Evolutionary conservation across 805 yeast genomes (phyloP).

Genomic region (Sungouiozyma ichnusensis): DNA sequence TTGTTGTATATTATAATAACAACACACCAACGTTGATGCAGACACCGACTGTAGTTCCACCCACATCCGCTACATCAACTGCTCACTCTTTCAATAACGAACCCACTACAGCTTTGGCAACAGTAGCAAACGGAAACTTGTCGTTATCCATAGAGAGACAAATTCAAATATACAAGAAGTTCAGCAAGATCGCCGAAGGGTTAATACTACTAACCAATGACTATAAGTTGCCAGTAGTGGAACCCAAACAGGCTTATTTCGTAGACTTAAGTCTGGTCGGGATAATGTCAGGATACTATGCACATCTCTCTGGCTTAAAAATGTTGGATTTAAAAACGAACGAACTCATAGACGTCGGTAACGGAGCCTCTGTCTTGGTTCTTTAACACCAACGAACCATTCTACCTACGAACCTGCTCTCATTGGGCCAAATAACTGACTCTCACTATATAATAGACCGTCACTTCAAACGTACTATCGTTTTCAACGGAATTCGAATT

Average conservation of each 20-base stretch:
- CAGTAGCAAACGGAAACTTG: background rate
- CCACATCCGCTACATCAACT: constrained; percentile 2
- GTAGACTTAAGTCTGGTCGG: constrained; percentile 23
- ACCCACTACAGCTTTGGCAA: constrained; percentile 4
- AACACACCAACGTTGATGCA: constrained; percentile 5
- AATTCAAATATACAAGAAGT: constrained; percentile 16
- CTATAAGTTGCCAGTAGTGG: constrained; percentile 22
- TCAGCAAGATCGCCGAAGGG: constrained; percentile 20
- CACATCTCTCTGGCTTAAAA: constrained; percentile 24
- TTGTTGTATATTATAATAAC: constrained; percentile 23
- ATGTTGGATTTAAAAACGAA: constrained; percentile 22
- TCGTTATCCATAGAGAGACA: constrained; percentile 14
- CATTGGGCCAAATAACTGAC: too few relatives aligned
- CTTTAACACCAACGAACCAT: constrained; percentile 10
- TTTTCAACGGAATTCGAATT: too few relatives aligned
- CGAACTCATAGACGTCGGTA: constrained; percentile 25
- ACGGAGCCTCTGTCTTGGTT: constrained; percentile 18
- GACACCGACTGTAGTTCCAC: background rate
- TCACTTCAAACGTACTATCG: background rate
- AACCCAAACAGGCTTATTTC: constrained; percentile 20
- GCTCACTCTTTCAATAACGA: background rate
- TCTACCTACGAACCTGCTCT: too few relatives aligned
- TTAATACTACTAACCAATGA: constrained; percentile 27
- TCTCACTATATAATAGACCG: background rate
- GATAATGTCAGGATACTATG: constrained; percentile 22